phyloP scores from a whole-genome alignment of 306 rosid genomes.

The Vigna angularis region DNA sequence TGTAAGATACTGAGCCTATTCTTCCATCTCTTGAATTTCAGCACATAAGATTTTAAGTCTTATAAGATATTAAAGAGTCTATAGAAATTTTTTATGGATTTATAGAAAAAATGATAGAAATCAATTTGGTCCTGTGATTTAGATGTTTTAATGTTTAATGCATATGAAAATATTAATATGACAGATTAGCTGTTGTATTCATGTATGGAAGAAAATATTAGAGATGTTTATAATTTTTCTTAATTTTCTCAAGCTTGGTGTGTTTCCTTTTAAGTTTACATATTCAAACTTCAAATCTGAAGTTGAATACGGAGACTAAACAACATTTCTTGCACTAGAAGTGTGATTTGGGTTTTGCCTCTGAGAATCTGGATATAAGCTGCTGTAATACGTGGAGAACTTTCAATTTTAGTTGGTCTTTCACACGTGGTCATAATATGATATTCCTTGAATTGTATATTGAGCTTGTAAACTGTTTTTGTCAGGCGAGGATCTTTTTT shows the following conservation, averaged over 20 bases:
- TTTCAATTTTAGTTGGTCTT: slow-evolving; percentile 3
- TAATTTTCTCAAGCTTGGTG: background rate
- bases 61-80: background rate
- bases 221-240: background rate
- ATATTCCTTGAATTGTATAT: background rate
- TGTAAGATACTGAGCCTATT: slow-evolving; percentile 15
- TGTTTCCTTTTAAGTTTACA: slow-evolving; percentile 2
- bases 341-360: background rate
- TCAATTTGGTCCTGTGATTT: slow-evolving; percentile 4
- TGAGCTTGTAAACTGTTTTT: background rate
- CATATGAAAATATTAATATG: background rate
- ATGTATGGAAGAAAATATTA: background rate
- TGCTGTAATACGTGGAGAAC: background rate
- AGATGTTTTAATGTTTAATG: background rate
- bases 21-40: slow-evolving; percentile 10
- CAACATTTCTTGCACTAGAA: background rate
- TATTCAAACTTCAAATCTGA: slow-evolving; percentile 6
- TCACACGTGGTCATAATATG: background rate
- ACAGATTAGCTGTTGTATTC: slow-evolving; percentile 27
- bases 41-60: background rate
- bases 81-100: background rate
- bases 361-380: slow-evolving; percentile 8
- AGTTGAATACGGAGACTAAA: background rate
- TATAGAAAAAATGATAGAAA: background rate
- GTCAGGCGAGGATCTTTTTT: background rate